A percentile compares a stretch with the other conserved stretches of the same genome.
phyloP scores from a whole-genome alignment of 768 basidiomycete species.

The Leccinellum luteum region DNA sequence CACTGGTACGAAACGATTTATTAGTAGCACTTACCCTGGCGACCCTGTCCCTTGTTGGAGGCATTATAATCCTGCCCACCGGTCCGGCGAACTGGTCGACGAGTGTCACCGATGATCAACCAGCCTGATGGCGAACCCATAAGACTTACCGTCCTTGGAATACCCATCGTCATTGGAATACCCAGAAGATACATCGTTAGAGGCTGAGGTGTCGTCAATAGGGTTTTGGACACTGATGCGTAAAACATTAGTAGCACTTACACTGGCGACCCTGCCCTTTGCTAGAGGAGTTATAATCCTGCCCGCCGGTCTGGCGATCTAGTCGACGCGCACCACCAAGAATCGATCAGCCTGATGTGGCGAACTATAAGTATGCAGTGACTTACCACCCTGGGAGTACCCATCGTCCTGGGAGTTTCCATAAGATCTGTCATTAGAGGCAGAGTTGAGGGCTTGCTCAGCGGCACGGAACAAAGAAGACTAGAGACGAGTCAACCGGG shows the following conservation, averaged over 20 bases:
- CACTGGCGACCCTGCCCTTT: constrained; percentile 31
- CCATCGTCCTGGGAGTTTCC: neutral
- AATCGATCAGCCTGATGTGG: neutral
- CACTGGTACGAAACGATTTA: neutral
- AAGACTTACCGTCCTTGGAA: neutral
- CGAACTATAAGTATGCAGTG: neutral
- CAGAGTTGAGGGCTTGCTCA: constrained; percentile 56
- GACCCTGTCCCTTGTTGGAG: constrained; percentile 12
- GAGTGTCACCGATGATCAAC: neutral
- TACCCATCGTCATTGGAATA: neutral
- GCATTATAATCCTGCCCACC: neutral
- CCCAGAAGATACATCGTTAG: neutral
- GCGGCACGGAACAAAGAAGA: constrained; percentile 67
- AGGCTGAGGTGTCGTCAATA: neutral
- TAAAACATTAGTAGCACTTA: neutral
- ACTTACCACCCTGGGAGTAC: constrained; percentile 2
- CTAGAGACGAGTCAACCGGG: constrained; percentile 33
- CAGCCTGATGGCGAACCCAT: neutral
- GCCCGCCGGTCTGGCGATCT: constrained; percentile 61
- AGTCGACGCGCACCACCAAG: constrained; percentile 2
- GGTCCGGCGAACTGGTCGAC: neutral
- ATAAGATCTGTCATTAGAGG: constrained; percentile 31
- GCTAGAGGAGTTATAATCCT: constrained; percentile 46
- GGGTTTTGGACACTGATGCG: neutral
- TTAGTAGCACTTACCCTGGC: constrained; percentile 1